Evolutionary conservation across 192 early-diverging fungal species (phyloP), one percentile per base, ranked within the genome.

Genomic region (Coemansia sp.): DNA sequence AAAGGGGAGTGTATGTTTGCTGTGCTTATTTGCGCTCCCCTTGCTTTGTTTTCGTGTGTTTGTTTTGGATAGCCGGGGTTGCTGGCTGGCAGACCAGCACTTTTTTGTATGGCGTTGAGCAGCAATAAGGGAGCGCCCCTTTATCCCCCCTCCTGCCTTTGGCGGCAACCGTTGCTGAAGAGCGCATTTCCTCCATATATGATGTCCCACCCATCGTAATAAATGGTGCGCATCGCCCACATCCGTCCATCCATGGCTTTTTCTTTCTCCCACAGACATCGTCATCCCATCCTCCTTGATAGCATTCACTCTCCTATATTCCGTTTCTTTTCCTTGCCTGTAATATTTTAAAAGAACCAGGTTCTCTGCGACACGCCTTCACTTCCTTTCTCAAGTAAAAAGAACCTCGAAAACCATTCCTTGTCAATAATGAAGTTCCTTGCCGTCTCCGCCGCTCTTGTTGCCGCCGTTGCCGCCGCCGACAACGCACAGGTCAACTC

Each of bases 361-460:
- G 50, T 22, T 22, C 22, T 53, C 20, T 53, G 50, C 50, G 50
- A 53, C 19, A 53, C 50, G 50, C 19, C 12, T 16, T 50, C 48
- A 16, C 45, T 20, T 43, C 42, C 19, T 20, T 51, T 19, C 25
- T 43, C 48, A 32, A 32, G 38, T 22, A 49, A 37, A 17, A 46
- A 50, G 22, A 68, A 38, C 40, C 37, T 44, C 20, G 4, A 32
- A 32, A 4, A 32, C 0, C 48, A 49, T 17, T 44, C 39, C 17
- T 8, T 60, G 7, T 11, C 65, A 57, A 71, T 67, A 43, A 81
- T 81, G 79, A 81, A 73, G 62, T 63, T 60, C 49, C 7, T 74
- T 42, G 63, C 64, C 20, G 62, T 64, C 53, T 44, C 55, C 67
- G 66, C 75, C 38, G 57, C 67, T 12, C 63, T 77, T 43, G 61